A percentile compares a stretch with the other conserved stretches of the same genome.
phyloP scores from a whole-genome alignment of 2,329 filamentous ascomycete species.

The Penicillium sp. region DNA sequence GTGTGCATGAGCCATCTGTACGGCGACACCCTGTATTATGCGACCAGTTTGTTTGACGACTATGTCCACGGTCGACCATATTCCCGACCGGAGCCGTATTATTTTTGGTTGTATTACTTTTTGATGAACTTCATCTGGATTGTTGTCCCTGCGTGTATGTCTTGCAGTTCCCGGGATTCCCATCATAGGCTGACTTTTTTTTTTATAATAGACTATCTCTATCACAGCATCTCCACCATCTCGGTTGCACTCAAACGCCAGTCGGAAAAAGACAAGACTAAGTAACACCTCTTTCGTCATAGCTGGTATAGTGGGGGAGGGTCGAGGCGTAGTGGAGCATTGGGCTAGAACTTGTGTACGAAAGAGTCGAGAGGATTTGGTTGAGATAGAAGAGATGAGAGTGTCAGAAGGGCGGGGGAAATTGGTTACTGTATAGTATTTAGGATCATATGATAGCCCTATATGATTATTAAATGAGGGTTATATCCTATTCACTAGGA shows the following conservation, averaged over 20 bases:
- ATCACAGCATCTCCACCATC: conserved; percentile 32
- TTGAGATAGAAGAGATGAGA: background rate
- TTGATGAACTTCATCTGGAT: conserved; percentile 69
- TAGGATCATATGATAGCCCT: background rate
- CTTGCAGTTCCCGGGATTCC: background rate
- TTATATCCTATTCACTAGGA: background rate
- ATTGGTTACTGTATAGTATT: background rate
- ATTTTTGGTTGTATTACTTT: conserved; percentile 67
- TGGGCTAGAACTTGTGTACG: conserved; percentile 6
- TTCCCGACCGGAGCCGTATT: conserved; percentile 61
- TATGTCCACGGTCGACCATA: conserved; percentile 55
- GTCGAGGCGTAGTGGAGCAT: conserved; percentile 16
- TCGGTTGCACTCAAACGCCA: conserved; percentile 29
- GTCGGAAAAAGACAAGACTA: conserved; percentile 27
- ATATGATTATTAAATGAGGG: background rate
- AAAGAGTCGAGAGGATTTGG: background rate
- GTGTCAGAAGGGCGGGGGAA: background rate
- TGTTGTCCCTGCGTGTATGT: conserved; percentile 58
- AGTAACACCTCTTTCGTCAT: conserved; percentile 30
- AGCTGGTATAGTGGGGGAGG: conserved; percentile 8
- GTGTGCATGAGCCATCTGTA: conserved; percentile 65
- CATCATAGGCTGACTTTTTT: conserved; percentile 8
- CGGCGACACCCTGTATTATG: conserved; percentile 64
- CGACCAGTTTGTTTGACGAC: conserved; percentile 62
- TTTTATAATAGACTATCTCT: conserved; percentile 31